Conservation (phyloP, 495 filamentous ascomycete genomes). For the Penicillium daleae region DNA sequence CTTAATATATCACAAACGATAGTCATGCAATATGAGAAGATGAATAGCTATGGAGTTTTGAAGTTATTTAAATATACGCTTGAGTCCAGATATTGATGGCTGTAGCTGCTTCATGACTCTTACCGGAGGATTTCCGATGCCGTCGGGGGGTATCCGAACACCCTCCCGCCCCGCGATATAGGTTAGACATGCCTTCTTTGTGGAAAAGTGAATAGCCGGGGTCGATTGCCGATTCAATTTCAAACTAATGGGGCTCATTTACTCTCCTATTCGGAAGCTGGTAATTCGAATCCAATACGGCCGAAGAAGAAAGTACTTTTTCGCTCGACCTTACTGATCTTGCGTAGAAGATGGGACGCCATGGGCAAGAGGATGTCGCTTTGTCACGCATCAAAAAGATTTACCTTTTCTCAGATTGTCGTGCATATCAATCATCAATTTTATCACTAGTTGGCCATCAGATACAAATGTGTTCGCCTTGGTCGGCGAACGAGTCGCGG, state of each 20-base stretch:
- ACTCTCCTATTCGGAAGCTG: background rate
- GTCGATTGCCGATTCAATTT: background rate
- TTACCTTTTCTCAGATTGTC: too few relatives aligned
- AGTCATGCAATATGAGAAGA: background rate
- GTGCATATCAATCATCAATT: too few relatives aligned
- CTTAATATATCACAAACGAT: background rate
- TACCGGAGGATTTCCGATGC: background rate
- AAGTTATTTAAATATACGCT: background rate
- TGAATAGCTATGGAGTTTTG: background rate
- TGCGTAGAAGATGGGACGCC: too few relatives aligned
- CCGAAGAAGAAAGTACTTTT: too few relatives aligned
- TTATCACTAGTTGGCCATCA: too few relatives aligned
- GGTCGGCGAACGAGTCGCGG: too few relatives aligned
- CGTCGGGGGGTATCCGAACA: background rate
- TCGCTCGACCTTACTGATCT: too few relatives aligned
- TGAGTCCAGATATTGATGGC: background rate
- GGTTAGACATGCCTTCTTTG: background rate
- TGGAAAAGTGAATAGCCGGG: background rate
- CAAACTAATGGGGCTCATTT: background rate
- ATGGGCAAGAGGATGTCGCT: too few relatives aligned
- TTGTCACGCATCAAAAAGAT: too few relatives aligned
- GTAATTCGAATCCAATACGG: too few relatives aligned
- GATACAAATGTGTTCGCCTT: too few relatives aligned
- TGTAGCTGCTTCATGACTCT: background rate
- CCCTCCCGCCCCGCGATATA: background rate